Evolutionary conservation across 2,329 filamentous ascomycete species (phyloP).

Genomic region (Endocalyx cinctus): DNA sequence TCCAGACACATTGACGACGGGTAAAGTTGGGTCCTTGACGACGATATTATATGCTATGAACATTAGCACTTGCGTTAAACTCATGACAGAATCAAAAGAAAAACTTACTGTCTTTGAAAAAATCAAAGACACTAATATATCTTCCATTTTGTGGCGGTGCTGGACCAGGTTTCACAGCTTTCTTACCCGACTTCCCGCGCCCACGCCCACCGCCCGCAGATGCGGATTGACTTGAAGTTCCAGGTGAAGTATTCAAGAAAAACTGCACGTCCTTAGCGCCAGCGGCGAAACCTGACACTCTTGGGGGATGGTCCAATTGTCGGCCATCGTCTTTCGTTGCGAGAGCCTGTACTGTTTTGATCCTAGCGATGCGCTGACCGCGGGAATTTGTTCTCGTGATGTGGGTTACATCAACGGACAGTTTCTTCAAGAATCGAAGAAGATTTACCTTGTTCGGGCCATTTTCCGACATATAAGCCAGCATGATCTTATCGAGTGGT

Average conservation of each 20-base stretch:
- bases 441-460: background rate
- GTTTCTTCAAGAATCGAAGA: constrained; percentile 2
- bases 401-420: constrained; percentile 4
- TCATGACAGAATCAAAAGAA: background rate
- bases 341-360: constrained; percentile 4
- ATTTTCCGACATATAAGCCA: background rate
- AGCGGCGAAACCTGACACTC: constrained; percentile 1
- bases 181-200: constrained; percentile 1
- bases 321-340: constrained; percentile 3
- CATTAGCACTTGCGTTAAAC: background rate
- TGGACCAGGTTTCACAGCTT: background rate
- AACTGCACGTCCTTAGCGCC: constrained; percentile 5
- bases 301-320: constrained; percentile 1
- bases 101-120: constrained; percentile 8
- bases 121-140: constrained; percentile 9
- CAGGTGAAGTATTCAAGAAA: constrained; percentile 1
- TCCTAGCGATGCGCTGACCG: constrained; percentile 2
- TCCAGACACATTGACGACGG: constrained; percentile 59
- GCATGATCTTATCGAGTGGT: constrained; percentile 3
- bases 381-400: constrained; percentile 1
- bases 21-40: constrained; percentile 19
- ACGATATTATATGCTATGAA: background rate
- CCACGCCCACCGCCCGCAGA: background rate
- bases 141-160: constrained; percentile 1
- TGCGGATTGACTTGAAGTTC: background rate